Base-by-base conservation (phyloP, 345 rosid genomes). In the Syzygium oleosum region DNA sequence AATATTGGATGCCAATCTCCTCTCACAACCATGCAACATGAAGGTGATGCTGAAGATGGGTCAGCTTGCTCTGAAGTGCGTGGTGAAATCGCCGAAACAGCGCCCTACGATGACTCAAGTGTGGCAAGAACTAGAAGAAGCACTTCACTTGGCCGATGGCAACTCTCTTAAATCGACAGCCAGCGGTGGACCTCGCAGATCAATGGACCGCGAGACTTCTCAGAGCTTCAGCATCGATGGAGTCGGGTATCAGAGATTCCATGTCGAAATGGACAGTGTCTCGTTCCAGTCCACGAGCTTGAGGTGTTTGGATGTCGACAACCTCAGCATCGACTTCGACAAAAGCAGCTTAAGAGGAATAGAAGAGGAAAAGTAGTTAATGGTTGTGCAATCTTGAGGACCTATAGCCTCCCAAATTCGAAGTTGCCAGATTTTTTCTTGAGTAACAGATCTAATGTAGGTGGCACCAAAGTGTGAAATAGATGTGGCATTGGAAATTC, bases 11-110 rank as follows among this genome's bases (percentile, higher is more conserved):
- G 88, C 89, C 25, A 92, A 87, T 89, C 93, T 94, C 49, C 87
- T 93, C 84, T 78, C 89, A 34, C 91, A 93, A 78, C 91, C 92
- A n/a, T 94, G 95, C 87, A 90, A 93, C 85, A 92, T 88, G 91
- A 92, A 90, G 38, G 87, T 93, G 65, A 94, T 93, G 96, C 90
- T 93, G 56, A 93, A 92, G 89, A 91, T 95, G 95, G 96, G 94
- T 31, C 88, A 90, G 87, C 95, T 93, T 68, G 91, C 91, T 23
- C 91, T 93, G 13, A 91, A 91, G 90, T 93, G 95, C 80, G 94
- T 88, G 3, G 94, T 79, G 16, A 88, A 90, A 85, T 59, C 17
- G 16, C 95, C 95, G 5, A 93, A 90, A 87, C 88, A 92, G 59
- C 92, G 94, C n/a, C 96, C 95, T 5, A 90, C 94, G 19, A 93